phyloP scores from a whole-genome alignment of 305 asterid species.

The Solanum hybrid region DNA sequence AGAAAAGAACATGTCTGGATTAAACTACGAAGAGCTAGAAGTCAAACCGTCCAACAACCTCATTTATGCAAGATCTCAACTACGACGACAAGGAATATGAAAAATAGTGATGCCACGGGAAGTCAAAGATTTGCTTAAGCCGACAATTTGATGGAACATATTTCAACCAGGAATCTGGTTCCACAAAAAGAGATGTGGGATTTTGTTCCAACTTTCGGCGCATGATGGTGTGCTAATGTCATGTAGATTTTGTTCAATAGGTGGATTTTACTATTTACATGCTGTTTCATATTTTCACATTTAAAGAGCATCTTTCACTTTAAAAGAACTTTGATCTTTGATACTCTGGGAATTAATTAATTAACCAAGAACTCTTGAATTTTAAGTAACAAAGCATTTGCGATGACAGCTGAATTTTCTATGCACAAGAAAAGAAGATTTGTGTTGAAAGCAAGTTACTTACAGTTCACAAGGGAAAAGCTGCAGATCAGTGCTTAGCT shows the following conservation, averaged over 20 bases:
- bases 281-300: neutral
- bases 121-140: neutral
- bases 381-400: neutral
- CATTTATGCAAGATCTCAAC: neutral
- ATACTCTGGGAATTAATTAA: neutral
- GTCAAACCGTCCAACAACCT: neutral
- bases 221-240: neutral
- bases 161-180: slow-evolving; percentile 6
- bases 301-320: slow-evolving; percentile 3
- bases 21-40: neutral
- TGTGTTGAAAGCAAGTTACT: neutral
- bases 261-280: neutral
- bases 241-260: neutral
- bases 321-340: neutral
- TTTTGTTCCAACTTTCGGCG: neutral
- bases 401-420: neutral
- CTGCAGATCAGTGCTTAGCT: slow-evolving; percentile 16
- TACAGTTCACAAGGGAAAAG: neutral
- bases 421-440: slow-evolving; percentile 1
- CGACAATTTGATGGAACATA: neutral
- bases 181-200: neutral
- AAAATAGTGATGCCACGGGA: neutral
- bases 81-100: neutral
- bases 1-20: neutral
- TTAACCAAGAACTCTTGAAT: neutral